Base-by-base conservation (phyloP, 768 basidiomycete genomes). In the Leccinum disarticulatum region DNA sequence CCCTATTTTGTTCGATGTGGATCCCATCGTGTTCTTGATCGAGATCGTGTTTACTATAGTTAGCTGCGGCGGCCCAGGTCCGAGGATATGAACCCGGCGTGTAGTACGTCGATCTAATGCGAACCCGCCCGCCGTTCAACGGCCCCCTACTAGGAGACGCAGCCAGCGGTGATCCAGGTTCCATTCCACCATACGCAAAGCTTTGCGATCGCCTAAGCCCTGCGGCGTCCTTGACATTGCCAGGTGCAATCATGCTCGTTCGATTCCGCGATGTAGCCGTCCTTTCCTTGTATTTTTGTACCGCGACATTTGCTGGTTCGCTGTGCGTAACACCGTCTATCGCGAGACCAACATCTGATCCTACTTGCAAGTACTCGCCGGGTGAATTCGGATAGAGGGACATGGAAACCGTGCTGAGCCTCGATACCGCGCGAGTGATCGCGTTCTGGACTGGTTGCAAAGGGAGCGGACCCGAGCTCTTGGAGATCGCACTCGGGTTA, bases 91-190 rank as follows among this genome's bases (percentile, higher is more conserved):
- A 71, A 6, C 83, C 79, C 4, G 81, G 78, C 9, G 82, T 80
- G 59, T 83, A 85, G 66, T 90, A 87, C 6, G 87, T 80, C 9
- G 87, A 88, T 69, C 88, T 87, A 63, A 90, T 85, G 36, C 82
- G 82, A 51, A 81, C 82, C 38, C 88, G 84, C 41, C 88, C 85
- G 57, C 81, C 83, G 52, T 66, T 74, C 53, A 70, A 70, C 30
- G 66, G 65, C 3, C 47, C 61, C 43, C 59, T 57, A 52, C 68
- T 66, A 1, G 47, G 67, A 71, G 64, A 65, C 59, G 47, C 62
- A 50, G 57, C 72, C 57, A 50, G 57, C 27, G 84, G 83, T 9
- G 84, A 83, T 3, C 70, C 65, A 30, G 79, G 68, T 56, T 84
- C 83, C 41, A 80, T 79, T 38, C 81, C 83, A 58, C 81, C 83